Base-by-base conservation (phyloP, 441 rosid species). In the Populus hybrid region DNA sequence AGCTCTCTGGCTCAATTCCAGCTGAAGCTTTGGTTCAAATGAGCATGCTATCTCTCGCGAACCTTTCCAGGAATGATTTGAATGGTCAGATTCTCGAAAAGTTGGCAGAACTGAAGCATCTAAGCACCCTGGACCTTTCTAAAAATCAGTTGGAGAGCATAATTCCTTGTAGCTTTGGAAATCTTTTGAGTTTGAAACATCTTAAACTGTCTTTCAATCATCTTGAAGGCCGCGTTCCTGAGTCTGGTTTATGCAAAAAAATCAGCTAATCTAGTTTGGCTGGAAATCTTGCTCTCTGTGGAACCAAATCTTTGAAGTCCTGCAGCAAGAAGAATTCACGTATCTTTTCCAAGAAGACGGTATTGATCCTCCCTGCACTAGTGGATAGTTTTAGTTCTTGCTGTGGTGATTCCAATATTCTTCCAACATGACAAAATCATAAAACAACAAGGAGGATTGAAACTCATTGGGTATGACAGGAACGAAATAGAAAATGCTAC, bases 201-300 rank as follows among this genome's bases (percentile, higher is more conserved):
- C 86, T 94, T 70, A 90, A 90, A 76, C 87, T 94, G 70, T 85
- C 88, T 67, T 91, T 85, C 89, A 93, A 94, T 83, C 80, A 86
- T 35, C 90, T 94, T 75, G 89, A 85, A 86, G 97, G 97, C 74
- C 90, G 18, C 21, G 87, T 94, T 73, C 97, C 95, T 4, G 87
- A 88, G 67, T 10, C 80, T 2, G 97, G 98, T n/a, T 80, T 94
- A 70, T 94, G 93, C 76, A 85, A 72, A 77, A 28, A 78, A 78
- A 87, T 90, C 12, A 78, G 70, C 61, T 73, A 78, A 8, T 87
- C 93, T 6, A 81, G 83, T 83, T 74, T 94, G 36, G 78, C 26
- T 28, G 97, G 97, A 75, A 94, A 94, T 74, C 85, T 69, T 75
- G 90, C 79, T 81, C 95, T 94, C 5, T 92, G 97, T 70, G 97